A percentile compares a stretch with the other conserved stretches of the same genome.
phyloP scores from a whole-genome alignment of 140 eudicot species.

The Senecio squalidus region DNA sequence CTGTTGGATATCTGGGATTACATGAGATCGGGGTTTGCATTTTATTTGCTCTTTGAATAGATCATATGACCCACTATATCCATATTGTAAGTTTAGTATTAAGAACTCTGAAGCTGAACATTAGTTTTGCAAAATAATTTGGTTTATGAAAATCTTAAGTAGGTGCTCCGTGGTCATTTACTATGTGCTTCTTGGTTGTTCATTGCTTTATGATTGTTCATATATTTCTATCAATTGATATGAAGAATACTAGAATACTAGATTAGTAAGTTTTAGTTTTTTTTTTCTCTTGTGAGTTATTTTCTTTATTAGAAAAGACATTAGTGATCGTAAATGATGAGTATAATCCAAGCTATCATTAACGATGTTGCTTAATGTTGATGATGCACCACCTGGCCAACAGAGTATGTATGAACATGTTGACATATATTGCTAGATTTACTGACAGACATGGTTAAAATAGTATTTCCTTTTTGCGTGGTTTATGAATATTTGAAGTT shows the following conservation, averaged over 20 bases:
- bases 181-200: not conserved
- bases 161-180: not conserved
- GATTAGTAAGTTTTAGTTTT: not conserved
- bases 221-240: not conserved
- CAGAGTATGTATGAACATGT: too few relatives aligned
- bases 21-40: too few relatives aligned
- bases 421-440: not conserved
- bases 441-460: not conserved
- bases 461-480: not conserved
- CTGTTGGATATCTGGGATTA: too few relatives aligned
- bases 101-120: too few relatives aligned
- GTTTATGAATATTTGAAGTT: slow-evolving; percentile 3
- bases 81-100: too few relatives aligned
- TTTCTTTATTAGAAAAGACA: not conserved
- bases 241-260: not conserved
- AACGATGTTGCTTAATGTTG: too few relatives aligned
- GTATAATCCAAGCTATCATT: not conserved
- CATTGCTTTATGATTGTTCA: not conserved
- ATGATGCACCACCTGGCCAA: too few relatives aligned
- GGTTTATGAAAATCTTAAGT: too few relatives aligned
- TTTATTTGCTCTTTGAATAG: too few relatives aligned
- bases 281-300: not conserved
- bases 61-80: too few relatives aligned
- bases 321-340: not conserved
- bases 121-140: too few relatives aligned